Evolutionary conservation across 1,284 basidiomycete species (phyloP), one percentile per base, ranked within the genome.

Genomic region (Phylloporus sp.): DNA sequence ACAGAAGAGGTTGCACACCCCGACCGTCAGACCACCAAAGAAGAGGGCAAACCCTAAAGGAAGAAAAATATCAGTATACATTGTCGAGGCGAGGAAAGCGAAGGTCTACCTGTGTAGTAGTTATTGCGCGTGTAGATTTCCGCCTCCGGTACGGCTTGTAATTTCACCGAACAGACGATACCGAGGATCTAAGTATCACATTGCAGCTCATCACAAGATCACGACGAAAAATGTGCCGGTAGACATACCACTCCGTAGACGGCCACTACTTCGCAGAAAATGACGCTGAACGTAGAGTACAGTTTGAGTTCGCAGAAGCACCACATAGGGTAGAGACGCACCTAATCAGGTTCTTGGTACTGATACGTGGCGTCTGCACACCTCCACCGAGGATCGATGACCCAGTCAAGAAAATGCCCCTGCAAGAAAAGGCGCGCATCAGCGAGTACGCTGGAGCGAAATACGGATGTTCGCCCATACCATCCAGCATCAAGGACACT

Each of bases 321-420:
- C 7, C 3, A n/a, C 18, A 18, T 4, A 22, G 11, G 22, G 54
- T 15, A 28, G 13, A 6, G 26, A 57, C 56, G 31, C 63, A 95
- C 96, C 94, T 96, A 72, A 98, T 98, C 76, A 99, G 79, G 77
- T 99, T 99, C 86, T 99, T 99, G 42, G 97, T 98, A 58, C 92
- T 88, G 69, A 99, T 99, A 66, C 98, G 86, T 15, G 98, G 97
- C 54, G 96, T 87, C 47, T 96, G 84, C 18, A 99, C 96, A 76
- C 97, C 96, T 73, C 95, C 97, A 64, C 97, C 97, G 28, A 99
- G 84, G 69, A 99, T 97, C 32, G 94, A 96, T 26, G 96, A 82
- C 61, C 97, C 97, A 3, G 97, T 98, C 66, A 98, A 84, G 82
- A 98, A 96, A 79, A 99, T 99, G 61, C 97, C 97, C 96, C 96